Evolutionary conservation across 2,329 filamentous ascomycete genomes (phyloP), one percentile per base, ranked within the genome.

Genomic region (Chaetomium strumarium): DNA sequence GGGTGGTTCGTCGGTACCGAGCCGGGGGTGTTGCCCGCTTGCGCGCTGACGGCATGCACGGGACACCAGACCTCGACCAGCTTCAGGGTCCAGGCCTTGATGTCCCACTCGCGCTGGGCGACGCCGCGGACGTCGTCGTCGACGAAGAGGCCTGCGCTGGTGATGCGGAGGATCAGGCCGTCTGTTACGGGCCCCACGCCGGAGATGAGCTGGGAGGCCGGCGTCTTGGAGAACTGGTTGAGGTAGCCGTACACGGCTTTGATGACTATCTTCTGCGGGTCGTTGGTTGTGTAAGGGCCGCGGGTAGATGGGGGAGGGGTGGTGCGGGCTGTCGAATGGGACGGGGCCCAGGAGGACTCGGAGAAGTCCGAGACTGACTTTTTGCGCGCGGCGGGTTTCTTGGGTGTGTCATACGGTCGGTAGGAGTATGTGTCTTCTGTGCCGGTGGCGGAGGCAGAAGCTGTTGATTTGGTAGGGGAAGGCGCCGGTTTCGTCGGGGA

Each of bases 61-160:
- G 83, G 81, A 67, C 85, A 90, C 82, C 86, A 89, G 75, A 93
- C 85, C 79, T 97, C 93, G 69, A 95, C 83, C 59, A 86, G 75
- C 72, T 95, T 96, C 71, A 99, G 80, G 40, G 90, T 96, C 93
- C 93, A 97, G 24, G 92, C 91, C 70, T 97, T 97, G 66, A 97
- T 84, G 68, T 99, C 93, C 93, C 93, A 99, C 72, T 99, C 93
- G 55, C 93, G 84, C 71, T 97, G 90, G n/a, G 89, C 85, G 14
- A 96, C 89, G 56, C 84, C 84, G 41, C 91, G 84, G 48, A 96
- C 81, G 68, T 97, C 93, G 68, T 99, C 93, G 67, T 99, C 93
- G 65, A 99, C 93, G 71, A 97, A 97, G 49, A 97, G 78, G 16
- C 93, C 93, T 68, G 96, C 92, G 1, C 90, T 95, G 11, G 89